Evolutionary conservation across 1,284 basidiomycete species (phyloP), one percentile per base, ranked within the genome.

Genomic region (Amylostereum areolatum): DNA sequence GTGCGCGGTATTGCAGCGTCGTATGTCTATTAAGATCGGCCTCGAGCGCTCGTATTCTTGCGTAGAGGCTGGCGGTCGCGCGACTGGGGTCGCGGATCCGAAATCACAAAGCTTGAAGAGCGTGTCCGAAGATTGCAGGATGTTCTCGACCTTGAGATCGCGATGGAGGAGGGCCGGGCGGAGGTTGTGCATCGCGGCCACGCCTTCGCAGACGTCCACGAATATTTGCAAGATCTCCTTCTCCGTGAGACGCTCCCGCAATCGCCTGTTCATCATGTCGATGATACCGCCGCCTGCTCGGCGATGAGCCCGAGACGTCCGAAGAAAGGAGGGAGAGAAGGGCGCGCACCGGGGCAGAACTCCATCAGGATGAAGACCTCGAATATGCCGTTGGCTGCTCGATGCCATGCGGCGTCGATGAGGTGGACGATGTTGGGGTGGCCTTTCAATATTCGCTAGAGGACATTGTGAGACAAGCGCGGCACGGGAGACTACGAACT

Each of bases 281-380:
- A 99, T 98, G 59, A 99, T 97, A 36, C 97, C 97, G 28, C 97
- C 97, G 41, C 94, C 91, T 92, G n/a, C 41, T 29, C 8, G 51
- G 37, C 48, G 30, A 53, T 56, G 9, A 18, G 18, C 18, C 18
- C 18, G 18, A 18, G 18, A 18, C 18, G 18, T 18, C 18, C 18
- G 18, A 58, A 50, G 47, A 33, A 31, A 46, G 29, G 12, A 29
- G 6, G 7, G 32, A 47, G 43, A 41, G 1, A 25, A 34, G 35
- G 40, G 33, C 28, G 63, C 73, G 50, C 45, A 73, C 80, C 85
- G 7, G 80, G 74, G 65, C 94, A 97, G 67, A 87, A 97, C 68
- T 99, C 97, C 97, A 99, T 99, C 52, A 99, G 78, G 64, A 99
- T 99, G 68, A 97, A 98, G 43, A 99, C 95, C 68, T 99, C 97